Evolutionary conservation across 495 filamentous ascomycete species (phyloP), one percentile per base, ranked within the genome.

Genomic region (Thozetella sp.): DNA sequence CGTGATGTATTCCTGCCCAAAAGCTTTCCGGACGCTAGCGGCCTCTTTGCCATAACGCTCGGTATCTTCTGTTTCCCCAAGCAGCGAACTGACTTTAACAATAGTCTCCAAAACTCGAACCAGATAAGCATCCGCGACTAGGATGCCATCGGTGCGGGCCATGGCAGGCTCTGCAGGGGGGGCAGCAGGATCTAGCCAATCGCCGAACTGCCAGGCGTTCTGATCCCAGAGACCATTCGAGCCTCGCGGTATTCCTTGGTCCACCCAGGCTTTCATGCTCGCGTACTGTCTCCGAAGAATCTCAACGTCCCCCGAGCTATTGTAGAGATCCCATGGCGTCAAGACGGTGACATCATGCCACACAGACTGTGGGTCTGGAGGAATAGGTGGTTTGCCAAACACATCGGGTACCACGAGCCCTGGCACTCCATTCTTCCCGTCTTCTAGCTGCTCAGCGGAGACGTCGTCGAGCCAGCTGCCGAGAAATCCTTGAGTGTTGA

Each of bases 171-270:
- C 60, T 4, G 75, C 62, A 0, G 74, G 63, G 0, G 78, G 79
- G 3, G 80, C 75, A 22, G 61, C 63, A 0, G 79, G 80, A 54
- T 83, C 80, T 0, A 82, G 72, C 79, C 79, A 83, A 61, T 82
- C 79, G 1, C 70, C 76, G 13, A 73, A 67, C 58, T 81, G 73
- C 46, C 65, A 72, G 10, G 61, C 56, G 2, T 62, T 57, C 3
- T 62, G 48, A 60, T 75, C 66, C 78, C 76, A 71, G 48, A 76
- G 65, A 51, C 52, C 60, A 20, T 67, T 66, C 4, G 67, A 37
- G 19, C 70, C 68, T 10, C 79, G 70, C 19, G 59, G 62, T 15
- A 80, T 63, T 2, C 73, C 79, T 27, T 70, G 55, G 20, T 74
- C 73, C 15, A 81, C 53, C 75, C 77, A 82, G 9, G 66, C 56